Evolutionary conservation across 108 stramenopile genomes (phyloP).

Genomic region (Schizochytrium sp.): DNA sequence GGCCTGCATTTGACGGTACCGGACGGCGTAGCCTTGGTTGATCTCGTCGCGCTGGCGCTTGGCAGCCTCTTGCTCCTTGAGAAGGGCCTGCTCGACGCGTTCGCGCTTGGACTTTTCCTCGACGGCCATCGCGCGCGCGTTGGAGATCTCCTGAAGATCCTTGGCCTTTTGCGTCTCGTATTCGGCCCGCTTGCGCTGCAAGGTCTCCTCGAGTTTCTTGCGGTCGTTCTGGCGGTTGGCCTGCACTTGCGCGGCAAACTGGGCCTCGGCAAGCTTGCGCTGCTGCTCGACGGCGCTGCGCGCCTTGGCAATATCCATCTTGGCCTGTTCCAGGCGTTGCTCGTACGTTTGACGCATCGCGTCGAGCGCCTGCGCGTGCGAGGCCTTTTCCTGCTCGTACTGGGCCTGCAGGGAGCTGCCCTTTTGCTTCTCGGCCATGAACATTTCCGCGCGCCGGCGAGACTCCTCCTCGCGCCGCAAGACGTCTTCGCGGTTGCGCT

Average conservation of each 20-base stretch:
- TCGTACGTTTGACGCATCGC: neutral
- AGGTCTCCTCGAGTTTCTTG: conserved; percentile 11
- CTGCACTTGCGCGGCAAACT: neutral
- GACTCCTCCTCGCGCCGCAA: conserved; percentile 2
- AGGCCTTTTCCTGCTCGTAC: conserved; percentile 10
- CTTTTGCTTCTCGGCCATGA: conserved; percentile 16
- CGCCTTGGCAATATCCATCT: neutral
- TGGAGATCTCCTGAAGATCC: conserved; percentile 13
- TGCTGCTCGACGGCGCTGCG: conserved; percentile 1
- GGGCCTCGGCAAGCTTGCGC: neutral
- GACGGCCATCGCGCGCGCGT: neutral
- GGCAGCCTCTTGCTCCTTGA: neutral
- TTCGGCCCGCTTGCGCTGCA: conserved; percentile 4
- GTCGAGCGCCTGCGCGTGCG: neutral
- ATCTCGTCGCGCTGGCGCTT: conserved; percentile 8
- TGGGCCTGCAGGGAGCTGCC: neutral
- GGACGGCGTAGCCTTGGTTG: neutral
- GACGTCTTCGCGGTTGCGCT: neutral
- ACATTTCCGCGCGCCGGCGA: neutral
- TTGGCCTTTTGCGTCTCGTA: conserved; percentile 12
- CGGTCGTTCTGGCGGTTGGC: conserved; percentile 9
- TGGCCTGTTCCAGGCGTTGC: neutral
- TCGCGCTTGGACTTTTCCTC: neutral
- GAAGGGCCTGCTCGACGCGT: neutral
- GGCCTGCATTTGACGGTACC: neutral